Conservation (phyloP, 192 early-diverging fungal genomes). For the Coemansia sp. region DNA sequence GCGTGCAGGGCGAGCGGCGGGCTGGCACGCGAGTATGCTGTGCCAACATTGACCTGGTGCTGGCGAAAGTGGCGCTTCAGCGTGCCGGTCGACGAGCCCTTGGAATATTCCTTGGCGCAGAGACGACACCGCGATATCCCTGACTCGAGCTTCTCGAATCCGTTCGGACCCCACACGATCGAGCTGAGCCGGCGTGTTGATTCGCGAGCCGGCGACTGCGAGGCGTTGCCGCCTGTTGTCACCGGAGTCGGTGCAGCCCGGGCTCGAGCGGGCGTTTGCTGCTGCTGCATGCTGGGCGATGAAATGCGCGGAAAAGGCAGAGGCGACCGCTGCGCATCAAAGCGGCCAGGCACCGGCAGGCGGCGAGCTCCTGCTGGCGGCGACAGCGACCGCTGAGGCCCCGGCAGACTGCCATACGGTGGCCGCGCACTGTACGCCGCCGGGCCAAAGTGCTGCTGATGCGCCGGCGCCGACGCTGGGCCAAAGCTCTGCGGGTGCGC, state of each 20-base stretch:
- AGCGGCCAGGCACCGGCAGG: slow-evolving; percentile 24
- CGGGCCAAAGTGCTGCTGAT: slow-evolving; percentile 36
- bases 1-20: slow-evolving; percentile 29
- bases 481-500: slow-evolving; percentile 16
- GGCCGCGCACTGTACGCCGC: slow-evolving; percentile 21
- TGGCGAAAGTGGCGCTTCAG: slow-evolving; percentile 54
- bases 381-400: slow-evolving; percentile 39
- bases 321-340: slow-evolving; percentile 36
- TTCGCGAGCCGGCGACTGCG: slow-evolving; percentile 54
- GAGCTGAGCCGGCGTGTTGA: slow-evolving; percentile 54
- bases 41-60: slow-evolving; percentile 47
- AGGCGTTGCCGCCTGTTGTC: slow-evolving; percentile 8
- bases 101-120: slow-evolving; percentile 54
- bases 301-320: slow-evolving; percentile 54
- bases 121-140: slow-evolving; percentile 54
- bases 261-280: slow-evolving; percentile 2
- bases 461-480: slow-evolving; percentile 36
- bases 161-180: slow-evolving; percentile 52
- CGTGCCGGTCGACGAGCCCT: slow-evolving; percentile 54
- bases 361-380: slow-evolving; percentile 23
- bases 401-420: slow-evolving; percentile 7
- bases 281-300: slow-evolving; percentile 34
- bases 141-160: slow-evolving; percentile 53
- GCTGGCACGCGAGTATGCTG: slow-evolving; percentile 27
- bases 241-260: slow-evolving; percentile 4